A percentile compares a stretch with the other conserved stretches of the same genome.
These are phyloP conservation scores for Tilletia indica DNA, from an alignment of 1,284 basidiomycete species.

Conservation along the genomic window DNA sequence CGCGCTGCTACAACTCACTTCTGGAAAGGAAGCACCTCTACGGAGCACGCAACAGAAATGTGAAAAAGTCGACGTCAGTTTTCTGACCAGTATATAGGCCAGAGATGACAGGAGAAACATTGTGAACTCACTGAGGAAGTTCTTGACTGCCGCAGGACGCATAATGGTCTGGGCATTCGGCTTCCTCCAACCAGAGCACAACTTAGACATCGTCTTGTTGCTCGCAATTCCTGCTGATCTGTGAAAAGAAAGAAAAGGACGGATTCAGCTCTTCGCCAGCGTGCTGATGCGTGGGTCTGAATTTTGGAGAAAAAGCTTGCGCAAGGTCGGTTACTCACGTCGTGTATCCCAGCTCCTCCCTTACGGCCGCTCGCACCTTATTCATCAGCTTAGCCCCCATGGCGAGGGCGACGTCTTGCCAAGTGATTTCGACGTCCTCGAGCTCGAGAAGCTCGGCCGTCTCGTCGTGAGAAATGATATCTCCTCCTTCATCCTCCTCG, in stretches of 20 bases:
- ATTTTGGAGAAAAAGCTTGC: not conserved
- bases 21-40: slow-evolving; percentile 34
- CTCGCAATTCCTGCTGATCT: slow-evolving; percentile 84
- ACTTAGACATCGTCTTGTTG: slow-evolving; percentile 93
- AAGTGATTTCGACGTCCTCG: slow-evolving; percentile 59
- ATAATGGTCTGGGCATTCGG: slow-evolving; percentile 51
- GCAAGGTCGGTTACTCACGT: slow-evolving; percentile 58
- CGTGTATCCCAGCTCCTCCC: slow-evolving; percentile 78
- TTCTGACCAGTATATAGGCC: too few species aligned
- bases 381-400: slow-evolving; percentile 85
- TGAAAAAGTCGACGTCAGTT: slow-evolving; percentile 71
- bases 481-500: slow-evolving; percentile 10
- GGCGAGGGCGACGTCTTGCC: slow-evolving; percentile 89
- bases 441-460: not conserved
- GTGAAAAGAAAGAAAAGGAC: not conserved
- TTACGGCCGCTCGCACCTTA: slow-evolving; percentile 70
- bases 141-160: slow-evolving; percentile 36
- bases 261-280: too few species aligned
- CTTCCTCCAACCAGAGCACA: slow-evolving; percentile 56
- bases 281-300: too few species aligned
- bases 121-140: slow-evolving; percentile 32
- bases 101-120: too few species aligned
- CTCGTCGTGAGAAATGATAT: not conserved
- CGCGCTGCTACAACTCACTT: slow-evolving; percentile 20
- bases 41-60: not conserved